Percentiles rank a stretch among this genome's conserved stretches.
phyloP scores from a whole-genome alignment of 2,329 filamentous ascomycete species.

The Fusarium cicatricum region DNA sequence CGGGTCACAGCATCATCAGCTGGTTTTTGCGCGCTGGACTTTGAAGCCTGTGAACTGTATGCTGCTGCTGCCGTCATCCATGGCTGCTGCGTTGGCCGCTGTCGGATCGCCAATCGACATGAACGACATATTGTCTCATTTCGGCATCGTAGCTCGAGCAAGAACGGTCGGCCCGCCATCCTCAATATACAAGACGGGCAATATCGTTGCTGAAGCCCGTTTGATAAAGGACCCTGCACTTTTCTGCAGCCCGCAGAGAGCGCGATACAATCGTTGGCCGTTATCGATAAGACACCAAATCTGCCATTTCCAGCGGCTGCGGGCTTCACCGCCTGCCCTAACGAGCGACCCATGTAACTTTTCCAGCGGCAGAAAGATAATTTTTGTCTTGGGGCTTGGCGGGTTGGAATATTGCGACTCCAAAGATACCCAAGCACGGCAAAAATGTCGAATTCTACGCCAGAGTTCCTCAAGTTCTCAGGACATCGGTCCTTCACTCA shows the following conservation, averaged over 20 bases:
- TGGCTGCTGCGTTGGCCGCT: slow-evolving; percentile 35
- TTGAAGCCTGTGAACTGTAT: slow-evolving; percentile 46
- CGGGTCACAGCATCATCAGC: slow-evolving; percentile 27
- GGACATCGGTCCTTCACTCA: slow-evolving; percentile 84
- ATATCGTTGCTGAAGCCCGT: slow-evolving; percentile 10
- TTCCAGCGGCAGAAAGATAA: slow-evolving; percentile 49
- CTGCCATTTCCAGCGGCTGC: slow-evolving; percentile 13
- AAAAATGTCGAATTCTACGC: slow-evolving; percentile 55
- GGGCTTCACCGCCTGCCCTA: slow-evolving; percentile 44
- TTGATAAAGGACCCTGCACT: slow-evolving; percentile 30
- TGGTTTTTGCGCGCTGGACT: slow-evolving; percentile 28
- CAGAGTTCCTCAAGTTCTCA: slow-evolving; percentile 77
- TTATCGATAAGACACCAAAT: slow-evolving; percentile 47
- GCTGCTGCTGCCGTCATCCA: slow-evolving; percentile 43
- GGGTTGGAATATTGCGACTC: slow-evolving; percentile 32
- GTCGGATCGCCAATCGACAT: slow-evolving; percentile 46
- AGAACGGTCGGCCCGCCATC: slow-evolving; percentile 49
- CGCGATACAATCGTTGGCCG: slow-evolving; percentile 3
- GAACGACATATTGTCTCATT: slow-evolving; percentile 50
- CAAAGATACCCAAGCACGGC: slow-evolving; percentile 35
- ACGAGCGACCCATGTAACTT: slow-evolving; percentile 17
- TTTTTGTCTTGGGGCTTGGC: slow-evolving; percentile 41
- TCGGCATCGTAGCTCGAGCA: slow-evolving; percentile 47
- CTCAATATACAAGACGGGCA: slow-evolving; percentile 23
- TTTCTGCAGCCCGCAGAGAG: slow-evolving; percentile 22